phyloP scores from a whole-genome alignment of 192 early-diverging fungal species.

The Entophlyctis helioformis region DNA sequence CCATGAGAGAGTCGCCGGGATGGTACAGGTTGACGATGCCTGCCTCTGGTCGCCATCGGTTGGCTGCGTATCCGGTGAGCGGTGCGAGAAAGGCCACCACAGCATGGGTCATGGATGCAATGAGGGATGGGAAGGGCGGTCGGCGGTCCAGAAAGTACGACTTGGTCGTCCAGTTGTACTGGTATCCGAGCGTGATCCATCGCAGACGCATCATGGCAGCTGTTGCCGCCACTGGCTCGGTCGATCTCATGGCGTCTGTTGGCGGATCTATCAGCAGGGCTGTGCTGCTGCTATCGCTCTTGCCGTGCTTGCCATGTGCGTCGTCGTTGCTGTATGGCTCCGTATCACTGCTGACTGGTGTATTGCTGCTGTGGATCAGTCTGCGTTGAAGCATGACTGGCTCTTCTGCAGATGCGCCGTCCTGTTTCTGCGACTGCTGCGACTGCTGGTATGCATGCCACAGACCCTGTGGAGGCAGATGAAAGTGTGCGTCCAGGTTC shows the following conservation, averaged over 20 bases:
- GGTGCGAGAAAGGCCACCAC: conserved; percentile 53
- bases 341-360: too few relatives aligned
- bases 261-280: conserved; percentile 25
- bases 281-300: background rate
- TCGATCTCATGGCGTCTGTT: conserved; percentile 10
- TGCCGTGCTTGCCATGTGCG: background rate
- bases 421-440: background rate
- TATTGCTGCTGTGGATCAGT: background rate
- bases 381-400: background rate
- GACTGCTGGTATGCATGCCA: conserved; percentile 44
- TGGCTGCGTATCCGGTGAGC: conserved; percentile 43
- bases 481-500: conserved; percentile 84
- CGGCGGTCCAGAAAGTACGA: conserved; percentile 60
- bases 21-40: conserved; percentile 94
- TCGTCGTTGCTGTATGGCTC: too few relatives aligned
- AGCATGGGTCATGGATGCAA: conserved; percentile 44
- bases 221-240: too few relatives aligned
- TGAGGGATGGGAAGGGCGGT: conserved; percentile 55
- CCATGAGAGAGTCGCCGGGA: conserved; percentile 68
- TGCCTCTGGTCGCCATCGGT: conserved; percentile 63
- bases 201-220: conserved; percentile 18
- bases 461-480: conserved; percentile 43
- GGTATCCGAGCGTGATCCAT: conserved; percentile 36
- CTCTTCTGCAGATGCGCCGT: background rate
- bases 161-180: conserved; percentile 32